Conservation (phyloP, 2,329 filamentous ascomycete species). For the Mycogone perniciosa region DNA sequence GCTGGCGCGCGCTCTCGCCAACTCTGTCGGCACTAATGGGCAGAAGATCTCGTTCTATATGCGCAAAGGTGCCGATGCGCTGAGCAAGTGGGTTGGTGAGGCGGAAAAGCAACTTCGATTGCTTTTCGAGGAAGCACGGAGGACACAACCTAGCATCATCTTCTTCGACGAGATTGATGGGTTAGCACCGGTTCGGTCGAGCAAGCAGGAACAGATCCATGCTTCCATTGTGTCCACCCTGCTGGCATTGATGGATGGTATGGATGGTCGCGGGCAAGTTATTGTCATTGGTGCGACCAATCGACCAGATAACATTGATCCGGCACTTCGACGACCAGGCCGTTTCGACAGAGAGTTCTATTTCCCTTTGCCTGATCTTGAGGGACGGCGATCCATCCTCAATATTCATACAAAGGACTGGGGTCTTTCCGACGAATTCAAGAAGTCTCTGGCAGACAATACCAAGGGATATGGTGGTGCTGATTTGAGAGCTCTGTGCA, state of each 20-base stretch:
- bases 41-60: conserved; percentile 98
- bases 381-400: conserved; percentile 77
- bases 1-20: conserved; percentile 86
- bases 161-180: conserved; percentile 99
- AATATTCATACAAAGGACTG: conserved; percentile 94
- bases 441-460: conserved; percentile 73
- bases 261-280: conserved; percentile 96
- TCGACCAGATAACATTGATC: conserved; percentile 91
- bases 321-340: conserved; percentile 86
- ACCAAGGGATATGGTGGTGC: conserved; percentile 97
- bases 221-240: conserved; percentile 94
- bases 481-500: conserved; percentile 87
- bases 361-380: conserved; percentile 81
- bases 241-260: conserved; percentile 93
- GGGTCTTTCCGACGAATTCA: conserved; percentile 76
- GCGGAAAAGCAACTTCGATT: conserved; percentile 90
- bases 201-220: conserved; percentile 98
- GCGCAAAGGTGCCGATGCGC: conserved; percentile 94
- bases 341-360: conserved; percentile 98
- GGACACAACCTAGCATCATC: conserved; percentile 96
- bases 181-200: conserved; percentile 88
- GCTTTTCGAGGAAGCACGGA: conserved; percentile 90
- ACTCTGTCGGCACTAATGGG: conserved; percentile 80
- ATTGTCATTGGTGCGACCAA: conserved; percentile 99
- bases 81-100: conserved; percentile 99